phyloP scores from a whole-genome alignment of 345 rosid species.

The Passiflora organensis region DNA sequence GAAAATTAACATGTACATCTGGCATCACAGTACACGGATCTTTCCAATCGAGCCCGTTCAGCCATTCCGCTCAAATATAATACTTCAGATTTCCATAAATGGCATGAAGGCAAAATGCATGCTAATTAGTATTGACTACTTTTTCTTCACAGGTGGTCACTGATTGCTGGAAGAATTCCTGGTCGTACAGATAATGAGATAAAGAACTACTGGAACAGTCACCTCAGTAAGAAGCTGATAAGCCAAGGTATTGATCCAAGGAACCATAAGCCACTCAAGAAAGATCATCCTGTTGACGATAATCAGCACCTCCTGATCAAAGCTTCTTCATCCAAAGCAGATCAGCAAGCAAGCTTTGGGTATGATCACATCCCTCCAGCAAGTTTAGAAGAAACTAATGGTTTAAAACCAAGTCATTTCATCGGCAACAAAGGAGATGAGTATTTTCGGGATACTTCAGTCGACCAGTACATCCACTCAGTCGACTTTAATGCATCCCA shows the following conservation, averaged over 20 bases:
- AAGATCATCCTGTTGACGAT: slow-evolving; percentile 8
- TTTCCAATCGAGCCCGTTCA: too few relatives aligned
- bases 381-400: slow-evolving; percentile 25
- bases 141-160: slow-evolving; percentile 50
- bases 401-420: slow-evolving; percentile 14
- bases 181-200: slow-evolving; percentile 90
- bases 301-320: slow-evolving; percentile 2
- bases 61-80: not conserved
- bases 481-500: not conserved
- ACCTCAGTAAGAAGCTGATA: slow-evolving; percentile 69
- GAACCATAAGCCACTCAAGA: slow-evolving; percentile 61
- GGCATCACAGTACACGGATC: too few relatives aligned
- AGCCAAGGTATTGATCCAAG: slow-evolving; percentile 79
- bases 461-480: not conserved
- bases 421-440: slow-evolving; percentile 16
- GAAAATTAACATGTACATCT: too few relatives aligned
- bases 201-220: slow-evolving; percentile 91
- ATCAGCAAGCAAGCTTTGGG: slow-evolving; percentile 17
- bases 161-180: slow-evolving; percentile 86
- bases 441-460: not conserved
- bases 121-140: too few relatives aligned
- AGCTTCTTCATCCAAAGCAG: slow-evolving; percentile 18
- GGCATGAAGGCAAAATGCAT: too few relatives aligned
- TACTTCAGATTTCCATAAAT: too few relatives aligned
- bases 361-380: too few relatives aligned